These are phyloP conservation scores for Spathaspora jeffriesii DNA, from an alignment of 1,139 yeast species.

Conservation along the genomic window DNA sequence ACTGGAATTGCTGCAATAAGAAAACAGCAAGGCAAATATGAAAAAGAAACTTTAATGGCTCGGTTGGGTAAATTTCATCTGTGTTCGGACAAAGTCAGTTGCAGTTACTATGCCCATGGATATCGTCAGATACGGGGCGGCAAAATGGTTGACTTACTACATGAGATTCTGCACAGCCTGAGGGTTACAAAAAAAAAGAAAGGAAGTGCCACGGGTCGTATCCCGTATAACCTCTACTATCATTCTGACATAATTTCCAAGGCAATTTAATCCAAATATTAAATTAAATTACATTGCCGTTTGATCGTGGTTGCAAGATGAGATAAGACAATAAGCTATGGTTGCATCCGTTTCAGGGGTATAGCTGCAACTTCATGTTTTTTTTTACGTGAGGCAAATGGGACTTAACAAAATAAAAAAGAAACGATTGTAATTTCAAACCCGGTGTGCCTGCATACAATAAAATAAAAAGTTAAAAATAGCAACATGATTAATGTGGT, in stretches of 20 bases:
- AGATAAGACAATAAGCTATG: not conserved
- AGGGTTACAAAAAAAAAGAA: not conserved
- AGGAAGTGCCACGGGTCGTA: not conserved
- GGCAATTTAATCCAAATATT: not conserved
- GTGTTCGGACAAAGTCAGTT: not conserved
- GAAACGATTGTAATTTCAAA: not conserved
- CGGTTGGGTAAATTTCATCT: not conserved
- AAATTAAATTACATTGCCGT: no score
- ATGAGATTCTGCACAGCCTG: not conserved
- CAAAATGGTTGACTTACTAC: not conserved
- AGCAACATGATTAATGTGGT: constrained; percentile 1
- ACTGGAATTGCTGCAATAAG: not conserved
- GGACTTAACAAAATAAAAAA: not conserved
- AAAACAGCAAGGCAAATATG: not conserved
- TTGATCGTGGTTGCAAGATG: not conserved
- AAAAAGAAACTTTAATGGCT: not conserved
- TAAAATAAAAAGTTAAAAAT: not conserved
- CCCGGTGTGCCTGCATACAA: not conserved
- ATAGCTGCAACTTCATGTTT: not conserved
- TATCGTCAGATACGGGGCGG: not conserved
- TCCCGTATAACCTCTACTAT: no score
- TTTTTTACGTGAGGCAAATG: not conserved
- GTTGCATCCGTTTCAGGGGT: constrained; percentile 3
- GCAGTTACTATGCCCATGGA: not conserved
- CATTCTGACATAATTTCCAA: not conserved